A percentile compares a stretch with the other conserved stretches of the same genome.
Evolutionary conservation across 768 basidiomycete genomes (phyloP).

Genomic region (Kwoniella sp.): DNA sequence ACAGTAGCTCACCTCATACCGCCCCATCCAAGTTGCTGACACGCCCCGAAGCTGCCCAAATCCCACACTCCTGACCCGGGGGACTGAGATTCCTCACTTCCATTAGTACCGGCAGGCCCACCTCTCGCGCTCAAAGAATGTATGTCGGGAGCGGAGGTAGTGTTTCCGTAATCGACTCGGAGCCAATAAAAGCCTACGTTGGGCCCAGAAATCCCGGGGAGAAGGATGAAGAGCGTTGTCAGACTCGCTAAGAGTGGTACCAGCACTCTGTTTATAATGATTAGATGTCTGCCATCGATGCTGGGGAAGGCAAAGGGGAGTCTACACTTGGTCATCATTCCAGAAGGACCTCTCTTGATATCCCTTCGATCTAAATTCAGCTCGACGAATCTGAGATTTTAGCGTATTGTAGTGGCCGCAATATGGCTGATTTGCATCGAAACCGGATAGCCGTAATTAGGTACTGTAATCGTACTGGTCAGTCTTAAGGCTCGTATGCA

Average conservation of each 20-base stretch:
- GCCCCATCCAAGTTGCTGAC: neutral
- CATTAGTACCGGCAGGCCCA: neutral
- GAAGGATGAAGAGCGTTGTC: conserved; percentile 20
- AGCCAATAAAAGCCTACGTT: conserved; percentile 21
- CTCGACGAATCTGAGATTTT: too few species aligned
- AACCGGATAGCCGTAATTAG: too few species aligned
- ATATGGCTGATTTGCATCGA: too few species aligned
- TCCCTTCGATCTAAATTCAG: too few species aligned
- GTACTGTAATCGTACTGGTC: too few species aligned
- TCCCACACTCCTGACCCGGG: conserved; percentile 4
- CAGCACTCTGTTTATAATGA: neutral
- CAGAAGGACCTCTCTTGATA: too few species aligned
- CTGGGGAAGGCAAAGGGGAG: too few species aligned
- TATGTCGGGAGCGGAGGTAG: too few species aligned
- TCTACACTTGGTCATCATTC: too few species aligned
- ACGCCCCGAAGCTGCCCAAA: conserved; percentile 22
- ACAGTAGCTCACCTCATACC: neutral
- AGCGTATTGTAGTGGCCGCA: too few species aligned
- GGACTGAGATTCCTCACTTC: neutral
- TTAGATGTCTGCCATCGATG: neutral
- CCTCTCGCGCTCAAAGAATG: neutral
- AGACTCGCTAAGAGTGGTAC: conserved; percentile 13
- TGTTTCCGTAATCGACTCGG: conserved; percentile 11
- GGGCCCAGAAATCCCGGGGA: conserved; percentile 20
- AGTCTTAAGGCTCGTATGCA: too few species aligned